Conservation (phyloP, 306 rosid species). For the Pachyrhizus erosus region DNA sequence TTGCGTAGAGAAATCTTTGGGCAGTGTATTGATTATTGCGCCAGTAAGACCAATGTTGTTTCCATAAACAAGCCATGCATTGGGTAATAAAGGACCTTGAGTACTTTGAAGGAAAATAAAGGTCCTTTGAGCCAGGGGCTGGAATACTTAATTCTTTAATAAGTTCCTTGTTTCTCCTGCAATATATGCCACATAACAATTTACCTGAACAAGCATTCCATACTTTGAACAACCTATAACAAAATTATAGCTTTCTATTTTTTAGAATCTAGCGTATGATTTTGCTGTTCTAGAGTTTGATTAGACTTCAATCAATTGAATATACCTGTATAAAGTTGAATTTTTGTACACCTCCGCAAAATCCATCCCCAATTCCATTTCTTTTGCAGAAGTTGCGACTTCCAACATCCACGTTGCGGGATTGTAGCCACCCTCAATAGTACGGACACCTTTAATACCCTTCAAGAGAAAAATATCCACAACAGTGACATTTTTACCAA, state of each 20-base stretch:
- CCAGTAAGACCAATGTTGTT: constrained; percentile 66
- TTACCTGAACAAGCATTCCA: not conserved
- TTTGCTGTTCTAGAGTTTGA: not conserved
- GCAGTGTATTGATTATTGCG: constrained; percentile 58
- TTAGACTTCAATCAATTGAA: not conserved
- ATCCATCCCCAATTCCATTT: constrained; percentile 49
- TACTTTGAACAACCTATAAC: not conserved
- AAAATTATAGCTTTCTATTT: not conserved
- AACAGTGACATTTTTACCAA: not conserved
- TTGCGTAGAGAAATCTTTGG: constrained; percentile 47
- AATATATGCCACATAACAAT: constrained; percentile 21
- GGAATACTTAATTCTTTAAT: constrained; percentile 54
- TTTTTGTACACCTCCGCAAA: constrained; percentile 47
- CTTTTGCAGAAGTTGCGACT: constrained; percentile 44
- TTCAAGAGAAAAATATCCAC: constrained; percentile 28
- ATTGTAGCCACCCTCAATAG: constrained; percentile 48
- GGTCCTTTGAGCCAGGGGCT: constrained; percentile 46
- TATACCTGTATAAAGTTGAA: constrained; percentile 50
- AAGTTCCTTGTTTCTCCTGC: constrained; percentile 58
- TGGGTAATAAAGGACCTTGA: constrained; percentile 51
- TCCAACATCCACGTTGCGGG: constrained; percentile 64
- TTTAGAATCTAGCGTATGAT: not conserved
- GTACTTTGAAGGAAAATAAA: constrained; percentile 49
- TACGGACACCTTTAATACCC: constrained; percentile 47
- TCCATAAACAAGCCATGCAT: constrained; percentile 65